Percentiles rank a stretch among this genome's conserved stretches.
Conservation (phyloP, 371 early-diverging fungal genomes). For the Saksenaea vasiformis region DNA sequence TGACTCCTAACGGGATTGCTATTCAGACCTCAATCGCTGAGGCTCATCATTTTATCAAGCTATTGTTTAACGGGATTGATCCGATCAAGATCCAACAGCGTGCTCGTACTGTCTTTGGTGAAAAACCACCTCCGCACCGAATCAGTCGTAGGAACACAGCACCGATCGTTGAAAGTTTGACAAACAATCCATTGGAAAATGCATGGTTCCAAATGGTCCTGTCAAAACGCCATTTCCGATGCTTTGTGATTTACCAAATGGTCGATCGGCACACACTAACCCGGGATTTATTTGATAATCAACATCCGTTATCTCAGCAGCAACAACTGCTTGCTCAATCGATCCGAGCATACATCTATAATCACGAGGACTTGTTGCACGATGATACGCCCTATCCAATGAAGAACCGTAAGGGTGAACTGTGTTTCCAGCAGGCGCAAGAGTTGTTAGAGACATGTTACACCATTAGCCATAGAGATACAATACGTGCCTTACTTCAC, state of each 20-base stretch:
- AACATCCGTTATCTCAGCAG: neutral
- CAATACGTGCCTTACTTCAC: conserved; percentile 24
- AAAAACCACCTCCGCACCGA: neutral
- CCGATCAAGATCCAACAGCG: conserved; percentile 7
- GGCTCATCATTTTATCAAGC: conserved; percentile 23
- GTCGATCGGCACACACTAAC: conserved; percentile 9
- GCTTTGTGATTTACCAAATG: conserved; percentile 21
- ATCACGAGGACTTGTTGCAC: conserved; percentile 18
- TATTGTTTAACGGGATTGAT: conserved; percentile 16
- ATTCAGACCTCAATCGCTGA: conserved; percentile 20
- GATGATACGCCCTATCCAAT: conserved; percentile 13
- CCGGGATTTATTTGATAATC: neutral
- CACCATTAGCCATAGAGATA: conserved; percentile 16
- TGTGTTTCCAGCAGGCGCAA: conserved; percentile 20
- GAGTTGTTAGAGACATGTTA: conserved; percentile 19
- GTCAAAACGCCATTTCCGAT: conserved; percentile 11
- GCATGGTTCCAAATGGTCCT: conserved; percentile 21
- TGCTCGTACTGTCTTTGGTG: conserved; percentile 4
- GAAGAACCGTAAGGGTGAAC: conserved; percentile 3
- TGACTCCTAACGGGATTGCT: conserved; percentile 5
- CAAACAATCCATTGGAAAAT: conserved; percentile 11
- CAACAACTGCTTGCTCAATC: conserved; percentile 17
- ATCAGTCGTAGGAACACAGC: neutral
- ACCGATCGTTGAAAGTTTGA: neutral
- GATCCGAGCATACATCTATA: conserved; percentile 22